Conservation (phyloP, 306 rosid genomes). For the Gynostemma pentaphyllum region DNA sequence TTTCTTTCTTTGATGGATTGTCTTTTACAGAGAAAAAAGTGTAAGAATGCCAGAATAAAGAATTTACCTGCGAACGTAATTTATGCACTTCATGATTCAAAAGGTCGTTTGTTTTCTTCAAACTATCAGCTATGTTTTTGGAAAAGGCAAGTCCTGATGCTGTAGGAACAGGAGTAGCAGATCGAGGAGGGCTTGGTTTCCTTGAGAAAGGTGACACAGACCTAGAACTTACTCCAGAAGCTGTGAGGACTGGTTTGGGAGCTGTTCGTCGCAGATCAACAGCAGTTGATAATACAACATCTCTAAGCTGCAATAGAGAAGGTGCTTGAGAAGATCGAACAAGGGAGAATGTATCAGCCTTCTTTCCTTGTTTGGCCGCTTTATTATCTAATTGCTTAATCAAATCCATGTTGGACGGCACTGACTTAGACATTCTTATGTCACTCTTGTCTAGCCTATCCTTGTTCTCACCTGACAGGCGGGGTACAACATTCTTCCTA, state of each 20-base stretch:
- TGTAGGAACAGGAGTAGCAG: constrained; percentile 91
- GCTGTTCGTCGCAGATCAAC: constrained; percentile 59
- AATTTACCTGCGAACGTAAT: constrained; percentile 64
- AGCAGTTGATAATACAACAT: constrained; percentile 65
- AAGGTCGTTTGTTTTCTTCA: constrained; percentile 86
- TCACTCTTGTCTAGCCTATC: constrained; percentile 85
- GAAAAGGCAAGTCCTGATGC: constrained; percentile 92
- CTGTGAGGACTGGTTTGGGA: constrained; percentile 62
- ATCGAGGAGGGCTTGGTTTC: constrained; percentile 92
- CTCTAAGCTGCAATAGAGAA: constrained; percentile 78
- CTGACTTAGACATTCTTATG: constrained; percentile 50
- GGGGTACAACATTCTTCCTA: constrained; percentile 58
- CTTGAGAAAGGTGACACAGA: constrained; percentile 87
- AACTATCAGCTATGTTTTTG: constrained; percentile 56
- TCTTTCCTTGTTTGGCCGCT: constrained; percentile 95
- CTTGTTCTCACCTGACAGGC: constrained; percentile 93
- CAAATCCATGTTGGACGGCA: constrained; percentile 86
- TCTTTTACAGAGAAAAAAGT: neutral
- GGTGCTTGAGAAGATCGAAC: constrained; percentile 66
- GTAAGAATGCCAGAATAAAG: neutral
- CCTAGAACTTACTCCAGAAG: constrained; percentile 79
- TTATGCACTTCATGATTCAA: constrained; percentile 71
- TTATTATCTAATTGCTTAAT: constrained; percentile 90
- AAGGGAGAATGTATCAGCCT: constrained; percentile 73
- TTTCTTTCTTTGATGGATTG: neutral